Evolutionary conservation across 179 eudicot genomes (phyloP).

Genomic region (Beta lomatogona): DNA sequence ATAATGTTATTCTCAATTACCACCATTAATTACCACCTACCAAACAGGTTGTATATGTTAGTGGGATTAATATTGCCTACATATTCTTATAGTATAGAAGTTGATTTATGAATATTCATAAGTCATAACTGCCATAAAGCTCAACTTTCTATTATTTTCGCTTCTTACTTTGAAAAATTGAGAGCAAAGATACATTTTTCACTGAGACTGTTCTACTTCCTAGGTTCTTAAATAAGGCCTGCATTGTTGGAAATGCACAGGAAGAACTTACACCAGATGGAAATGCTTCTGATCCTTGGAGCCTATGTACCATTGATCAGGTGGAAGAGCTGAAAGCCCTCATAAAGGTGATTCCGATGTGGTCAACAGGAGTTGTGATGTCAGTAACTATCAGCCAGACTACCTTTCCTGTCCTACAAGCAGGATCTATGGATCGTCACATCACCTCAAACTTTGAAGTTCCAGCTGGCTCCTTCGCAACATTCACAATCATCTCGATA

Average conservation of each 20-base stretch:
- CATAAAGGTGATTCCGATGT: conserved; percentile 54
- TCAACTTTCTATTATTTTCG: no score
- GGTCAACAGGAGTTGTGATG: conserved; percentile 57
- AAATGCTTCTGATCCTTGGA: conserved; percentile 37
- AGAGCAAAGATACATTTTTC: neutral
- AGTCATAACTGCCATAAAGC: no score
- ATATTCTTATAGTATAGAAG: no score
- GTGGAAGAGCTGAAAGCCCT: conserved; percentile 67
- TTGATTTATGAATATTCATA: no score
- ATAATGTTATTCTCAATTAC: no score
- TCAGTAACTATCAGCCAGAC: conserved; percentile 29
- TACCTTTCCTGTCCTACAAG: conserved; percentile 45
- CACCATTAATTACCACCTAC: no score
- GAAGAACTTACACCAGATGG: conserved; percentile 41
- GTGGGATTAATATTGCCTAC: no score
- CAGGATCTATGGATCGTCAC: conserved; percentile 49
- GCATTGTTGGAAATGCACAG: conserved; percentile 38
- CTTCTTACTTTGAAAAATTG: neutral
- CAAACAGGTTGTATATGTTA: no score
- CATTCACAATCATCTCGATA: conserved; percentile 33
- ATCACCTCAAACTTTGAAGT: conserved; percentile 42
- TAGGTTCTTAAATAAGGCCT: conserved; percentile 73
- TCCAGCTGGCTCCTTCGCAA: conserved; percentile 54
- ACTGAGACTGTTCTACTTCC: neutral
- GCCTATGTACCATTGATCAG: conserved; percentile 54